These are phyloP conservation scores for Eimeria sp. DNA, from an alignment of 169 alveolate genomes.

Conservation along the genomic window DNA sequence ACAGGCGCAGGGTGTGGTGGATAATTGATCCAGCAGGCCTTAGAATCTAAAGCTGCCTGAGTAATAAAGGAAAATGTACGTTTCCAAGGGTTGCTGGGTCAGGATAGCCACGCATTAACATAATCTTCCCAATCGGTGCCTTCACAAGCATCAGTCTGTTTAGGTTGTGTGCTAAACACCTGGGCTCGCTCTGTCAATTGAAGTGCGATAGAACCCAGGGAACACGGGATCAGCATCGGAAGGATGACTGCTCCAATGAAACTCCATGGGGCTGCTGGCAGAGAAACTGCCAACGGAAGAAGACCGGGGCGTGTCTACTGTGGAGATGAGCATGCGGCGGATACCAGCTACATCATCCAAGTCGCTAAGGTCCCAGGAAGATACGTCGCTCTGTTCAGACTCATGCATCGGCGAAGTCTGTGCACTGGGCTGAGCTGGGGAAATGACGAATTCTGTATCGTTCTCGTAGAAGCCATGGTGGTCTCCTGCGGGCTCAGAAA, in stretches of 20 bases:
- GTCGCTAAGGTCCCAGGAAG: conserved; percentile 35
- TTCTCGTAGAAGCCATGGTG: conserved; percentile 20
- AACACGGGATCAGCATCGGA: conserved; percentile 6
- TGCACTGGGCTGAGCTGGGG: neutral
- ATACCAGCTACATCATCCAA: conserved; percentile 20
- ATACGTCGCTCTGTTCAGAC: neutral
- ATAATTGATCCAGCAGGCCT: no score
- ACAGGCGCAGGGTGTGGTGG: no score
- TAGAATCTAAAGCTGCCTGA: no score
- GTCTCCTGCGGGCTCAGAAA: neutral
- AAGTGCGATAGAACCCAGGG: neutral
- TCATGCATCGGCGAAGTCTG: neutral
- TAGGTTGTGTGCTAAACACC: neutral
- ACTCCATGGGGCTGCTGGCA: neutral
- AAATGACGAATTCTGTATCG: conserved; percentile 51
- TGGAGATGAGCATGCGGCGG: conserved; percentile 28
- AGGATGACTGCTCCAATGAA: neutral
- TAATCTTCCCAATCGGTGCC: neutral
- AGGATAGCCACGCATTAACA: neutral
- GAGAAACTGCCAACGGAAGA: conserved; percentile 20
- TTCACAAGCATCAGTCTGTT: neutral
- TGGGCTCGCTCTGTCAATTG: neutral
- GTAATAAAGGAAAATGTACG: neutral
- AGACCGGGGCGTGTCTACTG: conserved; percentile 8
- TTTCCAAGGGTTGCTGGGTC: neutral